Evolutionary conservation across 2,329 filamentous ascomycete genomes (phyloP), one percentile per base, ranked within the genome.

Genomic region (Trichoderma pleuroti): DNA sequence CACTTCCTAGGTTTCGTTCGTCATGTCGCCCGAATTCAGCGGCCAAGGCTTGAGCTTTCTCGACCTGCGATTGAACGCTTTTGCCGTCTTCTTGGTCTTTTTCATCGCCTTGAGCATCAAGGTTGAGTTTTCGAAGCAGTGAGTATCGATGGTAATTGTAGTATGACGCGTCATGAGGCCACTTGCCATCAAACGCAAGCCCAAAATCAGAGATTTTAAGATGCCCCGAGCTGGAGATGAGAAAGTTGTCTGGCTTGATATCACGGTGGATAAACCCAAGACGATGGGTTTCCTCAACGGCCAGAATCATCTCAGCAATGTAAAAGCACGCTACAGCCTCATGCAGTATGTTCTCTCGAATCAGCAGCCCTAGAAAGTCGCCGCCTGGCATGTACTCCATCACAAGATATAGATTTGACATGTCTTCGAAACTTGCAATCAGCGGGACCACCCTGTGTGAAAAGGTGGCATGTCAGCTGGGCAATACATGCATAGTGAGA

Each of bases 351-450:
- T 96, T 94, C 77, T 97, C 92, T 18, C 94, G 90, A 69, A 98
- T 92, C 18, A 99, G 83, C 0, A 98, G 81, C 1, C 93, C 93
- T 0, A 99, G 85, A 74, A 99, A 98, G 78, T 99, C 95, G 0
- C 96, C 95, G 0, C 95, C 96, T 2, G 97, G 91, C 93, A 98
- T 98, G 78, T 97, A 99, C 72, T 98, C 94, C 94, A 98, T 98
- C 66, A 98, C 92, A 7, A 99, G 88, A 76, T 98, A 98, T 7
- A 99, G 85, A 75, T 93, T 93, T 54, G 88, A 86, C 42, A 87
- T 84, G 78, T 98, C 96, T 79, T 98, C 93, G 74, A 98, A 98
- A 77, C 93, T 96, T 63, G 93, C 87, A 64, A 97, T 87, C 42
- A 99, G 84, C 1, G 94, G 93, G 2, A 98, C 93, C 60, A 97